Evolutionary conservation across 2,329 filamentous ascomycete genomes (phyloP).

Genomic region (Claviceps africana): DNA sequence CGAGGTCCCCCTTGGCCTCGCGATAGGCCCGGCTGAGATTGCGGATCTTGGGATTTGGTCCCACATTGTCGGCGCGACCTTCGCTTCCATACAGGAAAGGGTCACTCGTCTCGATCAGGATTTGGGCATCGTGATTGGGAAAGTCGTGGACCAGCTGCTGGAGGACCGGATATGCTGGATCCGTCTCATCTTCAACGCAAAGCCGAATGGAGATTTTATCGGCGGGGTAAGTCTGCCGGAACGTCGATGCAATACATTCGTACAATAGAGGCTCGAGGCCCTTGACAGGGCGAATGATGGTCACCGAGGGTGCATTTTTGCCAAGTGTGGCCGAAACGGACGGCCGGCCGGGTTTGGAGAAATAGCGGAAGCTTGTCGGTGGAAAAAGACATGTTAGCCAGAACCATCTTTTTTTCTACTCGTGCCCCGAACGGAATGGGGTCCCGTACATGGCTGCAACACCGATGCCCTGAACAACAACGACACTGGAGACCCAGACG

Average conservation of each 20-base stretch:
- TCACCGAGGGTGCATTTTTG: constrained; percentile 59
- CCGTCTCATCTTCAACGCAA: constrained; percentile 60
- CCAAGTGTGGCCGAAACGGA: constrained; percentile 37
- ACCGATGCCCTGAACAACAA: constrained; percentile 42
- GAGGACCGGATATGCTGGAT: constrained; percentile 66
- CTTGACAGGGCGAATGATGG: constrained; percentile 85
- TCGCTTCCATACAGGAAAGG: constrained; percentile 45
- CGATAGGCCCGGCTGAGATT: constrained; percentile 91
- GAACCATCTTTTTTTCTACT: background rate
- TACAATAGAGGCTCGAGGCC: constrained; percentile 81
- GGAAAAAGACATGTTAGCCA: background rate
- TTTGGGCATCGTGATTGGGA: constrained; percentile 51
- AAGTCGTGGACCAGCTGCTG: constrained; percentile 60
- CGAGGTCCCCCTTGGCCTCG: constrained; percentile 71
- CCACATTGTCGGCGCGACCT: constrained; percentile 45
- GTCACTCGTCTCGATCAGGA: constrained; percentile 75
- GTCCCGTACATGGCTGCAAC: constrained; percentile 38
- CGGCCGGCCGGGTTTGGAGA: constrained; percentile 33
- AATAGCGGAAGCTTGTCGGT: constrained; percentile 34
- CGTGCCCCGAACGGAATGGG: background rate
- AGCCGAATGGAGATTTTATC: constrained; percentile 67
- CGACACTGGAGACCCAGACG: constrained; percentile 37
- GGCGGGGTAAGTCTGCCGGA: constrained; percentile 66
- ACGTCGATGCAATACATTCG: constrained; percentile 79
- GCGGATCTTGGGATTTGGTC: constrained; percentile 95